Conservation (phyloP, 768 basidiomycete species). For the Tricholoma sp. region DNA sequence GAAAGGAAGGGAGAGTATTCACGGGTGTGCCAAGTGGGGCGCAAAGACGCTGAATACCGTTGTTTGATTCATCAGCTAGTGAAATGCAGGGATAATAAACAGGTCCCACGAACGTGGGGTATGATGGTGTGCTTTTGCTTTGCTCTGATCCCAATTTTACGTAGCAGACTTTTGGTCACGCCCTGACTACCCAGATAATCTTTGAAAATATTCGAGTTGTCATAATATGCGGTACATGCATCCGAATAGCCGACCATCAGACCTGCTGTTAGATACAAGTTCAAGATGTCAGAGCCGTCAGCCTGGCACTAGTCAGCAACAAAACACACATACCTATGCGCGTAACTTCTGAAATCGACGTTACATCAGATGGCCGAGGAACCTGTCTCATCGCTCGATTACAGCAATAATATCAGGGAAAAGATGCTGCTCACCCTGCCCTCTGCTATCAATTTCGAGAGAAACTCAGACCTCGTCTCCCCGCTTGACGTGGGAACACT, state of each 20-base stretch:
- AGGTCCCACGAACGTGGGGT: conserved; percentile 30
- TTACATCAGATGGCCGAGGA: not conserved
- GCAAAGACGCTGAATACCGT: not conserved
- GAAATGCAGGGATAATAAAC: not conserved
- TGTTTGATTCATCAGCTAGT: not conserved
- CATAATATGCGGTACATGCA: conserved; percentile 16
- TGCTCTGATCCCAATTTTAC: conserved; percentile 14
- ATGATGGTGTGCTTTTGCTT: conserved; percentile 26
- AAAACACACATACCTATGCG: conserved; percentile 12
- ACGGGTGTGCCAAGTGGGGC: not conserved
- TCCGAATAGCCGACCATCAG: not conserved
- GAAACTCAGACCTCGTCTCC: not conserved
- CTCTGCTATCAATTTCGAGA: not conserved
- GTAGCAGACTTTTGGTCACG: conserved; percentile 13
- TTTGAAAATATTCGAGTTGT: conserved; percentile 31
- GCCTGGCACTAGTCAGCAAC: not conserved
- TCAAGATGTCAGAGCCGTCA: not conserved
- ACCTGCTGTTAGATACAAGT: not conserved
- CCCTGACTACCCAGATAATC: conserved; percentile 27
- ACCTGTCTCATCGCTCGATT: not conserved
- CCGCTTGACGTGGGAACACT: not conserved
- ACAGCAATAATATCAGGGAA: not conserved
- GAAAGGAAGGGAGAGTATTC: not conserved
- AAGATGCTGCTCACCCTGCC: not conserved
- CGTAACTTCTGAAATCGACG: not conserved